Base-by-base conservation (phyloP, 345 rosid species). In the Noccaea bulbosa region DNA sequence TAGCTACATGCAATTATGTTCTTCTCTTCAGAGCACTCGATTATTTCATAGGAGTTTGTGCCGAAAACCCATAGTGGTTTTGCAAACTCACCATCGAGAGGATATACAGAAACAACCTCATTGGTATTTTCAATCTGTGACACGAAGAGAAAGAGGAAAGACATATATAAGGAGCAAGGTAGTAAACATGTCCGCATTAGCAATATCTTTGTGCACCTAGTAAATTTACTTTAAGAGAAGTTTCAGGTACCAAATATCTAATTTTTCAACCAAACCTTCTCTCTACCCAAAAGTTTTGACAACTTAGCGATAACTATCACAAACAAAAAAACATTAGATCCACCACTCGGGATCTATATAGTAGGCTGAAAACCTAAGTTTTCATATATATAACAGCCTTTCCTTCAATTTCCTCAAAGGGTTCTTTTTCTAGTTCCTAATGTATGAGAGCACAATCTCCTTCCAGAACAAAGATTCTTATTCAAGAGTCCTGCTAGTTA, bases 51-150 rank as follows among this genome's bases (percentile, higher is more conserved):
- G 65, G 96, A 94, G 75, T 83, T 91, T 49, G 79, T 80, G 69
- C 96, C 95, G 33, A 87, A 94, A 71, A 84, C 74, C 98, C 97
- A 91, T 40, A 87, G 66, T 45, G 99, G 97, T 77, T 84, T 84
- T 35, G 97, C 65, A 73, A 93, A 91, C 83, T 94, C 99, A 48
- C 95, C 99, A 77, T 81, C 81, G 54, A 86, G 60, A 14, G 86
- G 66, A 80, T 85, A 86, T 57, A 93, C 77, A 53, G 80, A 74
- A 65, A 79, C 69, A 62, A 87, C 88, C 79, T 83, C 83, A 71
- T 85, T 88, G 33, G 33, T 71, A 65, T 87, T 82, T 78, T 89
- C 99, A 73, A 76, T 72, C 97, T 93, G 87, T 83, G 30, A 27
- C 60, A 62, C 15, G 33, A 40, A 22, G 45, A 53, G 62, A 48